These are phyloP conservation scores for Solanum pennellii DNA, from an alignment of 257 asterid genomes.

Conservation along the genomic window DNA sequence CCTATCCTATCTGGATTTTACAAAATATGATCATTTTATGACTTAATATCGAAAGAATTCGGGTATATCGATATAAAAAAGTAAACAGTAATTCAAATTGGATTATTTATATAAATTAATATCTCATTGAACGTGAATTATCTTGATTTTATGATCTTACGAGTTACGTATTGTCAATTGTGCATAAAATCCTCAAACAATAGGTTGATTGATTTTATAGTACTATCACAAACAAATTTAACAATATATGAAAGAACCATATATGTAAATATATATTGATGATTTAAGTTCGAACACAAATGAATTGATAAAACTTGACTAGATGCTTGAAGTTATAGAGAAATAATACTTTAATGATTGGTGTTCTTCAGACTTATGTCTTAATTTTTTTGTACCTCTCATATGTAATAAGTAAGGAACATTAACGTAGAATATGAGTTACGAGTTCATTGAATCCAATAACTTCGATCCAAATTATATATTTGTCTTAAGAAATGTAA, in stretches of 20 bases:
- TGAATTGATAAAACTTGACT: not conserved
- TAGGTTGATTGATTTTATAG: not conserved
- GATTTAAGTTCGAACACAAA: not conserved
- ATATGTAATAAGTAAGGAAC: not conserved
- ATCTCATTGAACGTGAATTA: not conserved
- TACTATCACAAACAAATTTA: not conserved
- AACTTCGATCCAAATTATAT: not conserved
- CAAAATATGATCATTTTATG: no score
- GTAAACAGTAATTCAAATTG: not conserved
- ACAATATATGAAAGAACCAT: not conserved
- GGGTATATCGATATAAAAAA: no score
- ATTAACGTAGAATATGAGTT: not conserved
- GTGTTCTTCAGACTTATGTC: not conserved
- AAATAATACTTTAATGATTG: not conserved
- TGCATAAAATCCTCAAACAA: not conserved
- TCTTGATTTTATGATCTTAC: no score
- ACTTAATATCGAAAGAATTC: no score
- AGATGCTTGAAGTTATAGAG: not conserved
- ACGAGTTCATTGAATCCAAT: not conserved
- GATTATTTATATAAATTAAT: not conserved
- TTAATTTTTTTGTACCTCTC: not conserved
- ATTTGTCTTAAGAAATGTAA: no score
- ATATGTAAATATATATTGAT: not conserved
- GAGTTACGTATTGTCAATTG: no score
- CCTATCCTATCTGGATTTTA: not conserved